phyloP scores from a whole-genome alignment of 495 filamentous ascomycete genomes.

The Podospora sp. region DNA sequence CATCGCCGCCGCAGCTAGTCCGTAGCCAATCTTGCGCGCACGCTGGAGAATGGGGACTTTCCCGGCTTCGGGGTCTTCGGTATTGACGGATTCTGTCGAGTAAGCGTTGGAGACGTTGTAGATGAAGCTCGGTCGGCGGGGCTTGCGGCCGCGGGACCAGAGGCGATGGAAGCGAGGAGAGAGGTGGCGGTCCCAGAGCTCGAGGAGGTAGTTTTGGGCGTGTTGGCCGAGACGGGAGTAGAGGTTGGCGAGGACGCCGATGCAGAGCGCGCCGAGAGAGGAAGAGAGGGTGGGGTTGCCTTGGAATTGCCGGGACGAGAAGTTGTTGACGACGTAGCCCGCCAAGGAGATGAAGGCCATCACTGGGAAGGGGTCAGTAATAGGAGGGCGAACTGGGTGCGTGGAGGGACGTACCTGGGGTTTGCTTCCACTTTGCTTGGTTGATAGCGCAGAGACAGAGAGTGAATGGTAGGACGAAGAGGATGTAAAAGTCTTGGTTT shows the following conservation, averaged over 20 bases:
- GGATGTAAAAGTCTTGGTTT: constrained; percentile 62
- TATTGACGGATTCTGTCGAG: constrained; percentile 21
- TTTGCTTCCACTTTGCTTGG: constrained; percentile 87
- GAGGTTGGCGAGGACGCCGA: constrained; percentile 84
- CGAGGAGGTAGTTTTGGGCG: constrained; percentile 34
- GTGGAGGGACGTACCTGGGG: constrained; percentile 64
- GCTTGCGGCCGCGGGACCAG: not conserved
- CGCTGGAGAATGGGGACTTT: constrained; percentile 17
- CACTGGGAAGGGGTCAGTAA: constrained; percentile 23
- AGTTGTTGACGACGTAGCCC: constrained; percentile 88
- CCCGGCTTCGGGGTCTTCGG: constrained; percentile 28
- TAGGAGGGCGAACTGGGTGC: not conserved
- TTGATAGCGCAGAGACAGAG: constrained; percentile 83
- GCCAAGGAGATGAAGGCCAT: constrained; percentile 82
- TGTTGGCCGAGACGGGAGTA: constrained; percentile 74
- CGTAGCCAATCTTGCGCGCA: constrained; percentile 56
- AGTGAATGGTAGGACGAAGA: constrained; percentile 82
- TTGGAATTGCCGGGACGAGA: constrained; percentile 68
- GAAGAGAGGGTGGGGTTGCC: constrained; percentile 81
- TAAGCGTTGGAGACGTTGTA: constrained; percentile 18
- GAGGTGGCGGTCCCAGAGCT: constrained; percentile 36
- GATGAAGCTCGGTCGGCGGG: constrained; percentile 16
- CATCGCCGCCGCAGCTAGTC: constrained; percentile 84
- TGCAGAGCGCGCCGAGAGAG: constrained; percentile 81
- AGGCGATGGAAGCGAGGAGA: constrained; percentile 28